Conservation (phyloP, 2,329 filamentous ascomycete genomes). For the Stemphylium lycopersici region DNA sequence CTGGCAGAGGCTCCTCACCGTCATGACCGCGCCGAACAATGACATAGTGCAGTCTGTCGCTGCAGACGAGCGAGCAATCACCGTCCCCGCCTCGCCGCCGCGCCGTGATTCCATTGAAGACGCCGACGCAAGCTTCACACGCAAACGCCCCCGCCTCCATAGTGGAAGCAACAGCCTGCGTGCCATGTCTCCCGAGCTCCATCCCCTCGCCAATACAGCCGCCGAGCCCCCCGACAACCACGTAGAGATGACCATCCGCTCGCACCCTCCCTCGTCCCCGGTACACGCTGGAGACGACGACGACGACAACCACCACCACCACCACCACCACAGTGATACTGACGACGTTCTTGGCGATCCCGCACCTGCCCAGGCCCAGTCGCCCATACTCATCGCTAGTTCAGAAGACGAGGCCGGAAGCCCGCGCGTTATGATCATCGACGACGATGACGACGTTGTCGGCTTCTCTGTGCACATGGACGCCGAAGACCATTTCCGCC, state of each 20-base stretch:
- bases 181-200: conserved; percentile 39
- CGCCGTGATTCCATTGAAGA: conserved; percentile 54
- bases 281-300: conserved; percentile 24
- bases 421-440: conserved; percentile 48
- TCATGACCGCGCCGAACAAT: conserved; percentile 44
- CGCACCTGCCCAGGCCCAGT: conserved; percentile 11
- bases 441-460: conserved; percentile 37
- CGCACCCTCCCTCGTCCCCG: conserved; percentile 39
- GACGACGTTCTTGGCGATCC: conserved; percentile 12
- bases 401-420: conserved; percentile 27
- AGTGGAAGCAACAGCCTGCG: conserved; percentile 43
- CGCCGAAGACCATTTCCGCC: conserved; percentile 37
- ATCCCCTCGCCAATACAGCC: conserved; percentile 19
- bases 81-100: conserved; percentile 42
- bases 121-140: conserved; percentile 52
- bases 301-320: no score
- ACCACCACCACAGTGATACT: conserved; percentile 16
- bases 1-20: conserved; percentile 22
- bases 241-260: conserved; percentile 50
- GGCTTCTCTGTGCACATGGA: conserved; percentile 28
- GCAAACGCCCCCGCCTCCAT: conserved; percentile 54
- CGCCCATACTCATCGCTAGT: conserved; percentile 23
- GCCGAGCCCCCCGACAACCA: conserved; percentile 28
- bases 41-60: conserved; percentile 43
- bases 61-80: conserved; percentile 40